These are phyloP conservation scores for Cutaneotrichosporon mucoides DNA, from an alignment of 1,284 basidiomycete species.

Conservation along the genomic window DNA sequence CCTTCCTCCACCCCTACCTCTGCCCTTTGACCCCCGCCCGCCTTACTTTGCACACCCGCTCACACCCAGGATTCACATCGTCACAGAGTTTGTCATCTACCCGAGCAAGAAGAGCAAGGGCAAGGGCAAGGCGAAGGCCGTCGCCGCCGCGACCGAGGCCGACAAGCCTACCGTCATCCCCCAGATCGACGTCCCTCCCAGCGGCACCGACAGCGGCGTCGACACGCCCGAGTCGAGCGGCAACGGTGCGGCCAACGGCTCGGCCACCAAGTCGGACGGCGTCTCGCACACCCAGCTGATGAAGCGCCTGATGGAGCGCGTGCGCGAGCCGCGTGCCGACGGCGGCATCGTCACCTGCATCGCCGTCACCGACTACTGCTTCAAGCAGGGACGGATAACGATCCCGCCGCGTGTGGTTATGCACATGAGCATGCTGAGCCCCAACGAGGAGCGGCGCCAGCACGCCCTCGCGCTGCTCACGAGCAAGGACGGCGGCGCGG, in stretches of 20 bases:
- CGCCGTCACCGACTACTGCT: constrained; percentile 64
- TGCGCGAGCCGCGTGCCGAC: constrained; percentile 34
- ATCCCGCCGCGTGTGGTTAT: constrained; percentile 58
- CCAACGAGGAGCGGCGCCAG: constrained; percentile 19
- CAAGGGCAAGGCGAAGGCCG: constrained; percentile 48
- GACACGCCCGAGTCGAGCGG: constrained; percentile 6
- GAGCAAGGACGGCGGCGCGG: constrained; percentile 35
- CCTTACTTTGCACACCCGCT: neutral
- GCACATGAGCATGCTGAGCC: constrained; percentile 25
- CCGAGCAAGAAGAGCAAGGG: constrained; percentile 29
- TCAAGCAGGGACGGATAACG: constrained; percentile 70
- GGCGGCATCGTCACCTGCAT: constrained; percentile 62
- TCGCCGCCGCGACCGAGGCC: constrained; percentile 6
- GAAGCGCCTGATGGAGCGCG: constrained; percentile 10
- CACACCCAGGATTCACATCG: constrained; percentile 57
- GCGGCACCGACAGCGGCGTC: constrained; percentile 8
- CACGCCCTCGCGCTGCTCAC: constrained; percentile 26
- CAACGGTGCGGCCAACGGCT: constrained; percentile 9
- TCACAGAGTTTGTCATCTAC: constrained; percentile 64
- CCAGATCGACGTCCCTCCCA: constrained; percentile 10
- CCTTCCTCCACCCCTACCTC: too few relatives aligned
- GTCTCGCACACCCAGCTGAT: constrained; percentile 9
- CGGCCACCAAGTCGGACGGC: neutral
- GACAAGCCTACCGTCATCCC: constrained; percentile 11
- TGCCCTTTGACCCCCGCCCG: too few relatives aligned